Base-by-base conservation (phyloP, 768 basidiomycete genomes). In the Tephrocybe rancida region DNA sequence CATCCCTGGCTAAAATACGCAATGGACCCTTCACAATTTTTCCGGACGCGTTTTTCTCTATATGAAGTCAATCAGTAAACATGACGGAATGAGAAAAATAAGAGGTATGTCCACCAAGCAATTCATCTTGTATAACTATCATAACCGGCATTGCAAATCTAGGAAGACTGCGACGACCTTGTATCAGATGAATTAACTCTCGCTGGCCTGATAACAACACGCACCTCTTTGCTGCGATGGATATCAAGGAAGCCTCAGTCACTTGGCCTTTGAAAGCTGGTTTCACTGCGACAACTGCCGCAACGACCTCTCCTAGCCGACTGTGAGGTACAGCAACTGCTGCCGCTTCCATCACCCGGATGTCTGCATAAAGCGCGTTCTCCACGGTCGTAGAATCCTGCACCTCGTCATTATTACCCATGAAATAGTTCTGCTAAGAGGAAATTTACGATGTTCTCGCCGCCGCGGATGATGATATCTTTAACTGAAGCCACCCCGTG, bases 391-490 rank as follows among this genome's bases (percentile, higher is more conserved):
- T 68, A 13, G 79, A 81, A 58, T 79, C 69, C 72, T 71, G 19
- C 14, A n/a, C n/a, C n/a, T n/a, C n/a, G n/a, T n/a, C n/a, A n/a
- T n/a, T n/a, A n/a, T n/a, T n/a, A n/a, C n/a, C n/a, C n/a, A n/a
- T n/a, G n/a, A n/a, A n/a, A n/a, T n/a, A n/a, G n/a, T n/a, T n/a
- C n/a, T n/a, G n/a, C n/a, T n/a, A n/a, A n/a, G n/a, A n/a, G n/a
- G n/a, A n/a, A 24, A 57, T 79, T 54, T 48, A 78, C 80, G 48
- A 83, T 79, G 55, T 82, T 82, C 64, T 83, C 81, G 13, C 81
- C 81, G n/a, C 81, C 80, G 19, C 80, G 69, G 48, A 83, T 78
- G 38, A 82, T 81, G 38, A 82, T 72, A 58, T 82, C 80, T 58
- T 82, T 81, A 38, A 78, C 80, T 76, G 44, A 4, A 38, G n/a